Evolutionary conservation across 169 alveolate species (phyloP), one percentile per base, ranked within the genome.

Genomic region (Fabrea salina): DNA sequence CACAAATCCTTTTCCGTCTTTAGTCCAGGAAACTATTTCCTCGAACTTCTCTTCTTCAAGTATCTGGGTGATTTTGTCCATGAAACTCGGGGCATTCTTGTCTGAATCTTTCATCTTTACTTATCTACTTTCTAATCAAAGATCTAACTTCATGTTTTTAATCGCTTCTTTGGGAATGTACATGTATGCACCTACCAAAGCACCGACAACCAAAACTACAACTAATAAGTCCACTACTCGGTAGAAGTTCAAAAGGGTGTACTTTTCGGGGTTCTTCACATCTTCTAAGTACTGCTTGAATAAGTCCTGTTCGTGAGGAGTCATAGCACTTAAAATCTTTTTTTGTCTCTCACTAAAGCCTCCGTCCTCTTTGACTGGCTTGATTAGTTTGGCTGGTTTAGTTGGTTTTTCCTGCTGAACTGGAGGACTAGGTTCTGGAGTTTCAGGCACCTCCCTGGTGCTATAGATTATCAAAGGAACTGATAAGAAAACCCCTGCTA

Each of bases 131-230:
- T n/a, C n/a, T n/a, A n/a, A n/a, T n/a, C n/a, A n/a, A n/a, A n/a
- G n/a, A n/a, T n/a, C n/a, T n/a, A n/a, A n/a, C n/a, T n/a, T n/a
- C n/a, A n/a, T n/a, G n/a, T n/a, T n/a, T n/a, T n/a, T n/a, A n/a
- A n/a, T n/a, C n/a, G n/a, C n/a, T n/a, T n/a, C n/a, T n/a, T n/a
- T n/a, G n/a, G n/a, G n/a, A n/a, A n/a, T n/a, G n/a, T n/a, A n/a
- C n/a, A 87, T 83, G 4, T 75, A 30, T n/a, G 35, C 57, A 37
- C 66, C 54, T 19, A 56, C n/a, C n/a, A n/a, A n/a, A n/a, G n/a
- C n/a, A n/a, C n/a, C n/a, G n/a, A n/a, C n/a, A n/a, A n/a, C n/a
- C n/a, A n/a, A n/a, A n/a, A n/a, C n/a, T n/a, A n/a, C n/a, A n/a
- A n/a, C n/a, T n/a, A n/a, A 47, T 2, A n/a, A 47, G 19, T 47